phyloP scores from a whole-genome alignment of 2,329 filamentous ascomycete species.

The Alternaria conjuncta region DNA sequence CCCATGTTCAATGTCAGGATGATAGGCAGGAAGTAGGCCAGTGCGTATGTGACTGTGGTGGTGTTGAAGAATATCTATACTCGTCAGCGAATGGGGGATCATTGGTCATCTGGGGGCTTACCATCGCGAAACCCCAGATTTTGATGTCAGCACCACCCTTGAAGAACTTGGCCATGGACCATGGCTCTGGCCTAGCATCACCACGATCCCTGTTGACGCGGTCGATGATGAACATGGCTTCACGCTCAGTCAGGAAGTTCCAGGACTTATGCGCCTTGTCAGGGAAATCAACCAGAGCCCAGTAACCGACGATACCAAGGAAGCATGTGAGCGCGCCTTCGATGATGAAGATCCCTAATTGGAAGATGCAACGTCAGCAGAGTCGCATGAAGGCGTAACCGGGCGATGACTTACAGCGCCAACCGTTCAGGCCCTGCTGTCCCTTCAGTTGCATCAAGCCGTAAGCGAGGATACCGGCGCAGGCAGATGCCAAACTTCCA shows the following conservation, averaged over 20 bases:
- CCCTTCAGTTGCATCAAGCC: slow-evolving; percentile 71
- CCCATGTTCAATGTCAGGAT: slow-evolving; percentile 70
- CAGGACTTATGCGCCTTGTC: slow-evolving; percentile 52
- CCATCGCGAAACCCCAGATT: slow-evolving; percentile 61
- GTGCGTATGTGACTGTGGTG: slow-evolving; percentile 75
- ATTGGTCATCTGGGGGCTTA: slow-evolving; percentile 11
- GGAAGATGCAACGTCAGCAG: slow-evolving; percentile 42
- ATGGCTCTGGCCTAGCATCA: slow-evolving; percentile 58
- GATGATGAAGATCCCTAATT: slow-evolving; percentile 53
- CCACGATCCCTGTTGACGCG: slow-evolving; percentile 61
- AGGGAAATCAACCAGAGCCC: slow-evolving; percentile 55
- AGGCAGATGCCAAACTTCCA: slow-evolving; percentile 69
- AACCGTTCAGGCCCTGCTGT: slow-evolving; percentile 54
- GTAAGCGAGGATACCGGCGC: slow-evolving; percentile 72
- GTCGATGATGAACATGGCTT: slow-evolving; percentile 58
- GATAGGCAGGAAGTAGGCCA: slow-evolving; percentile 80
- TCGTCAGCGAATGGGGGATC: slow-evolving; percentile 15
- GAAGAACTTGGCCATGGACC: slow-evolving; percentile 57
- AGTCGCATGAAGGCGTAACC: slow-evolving; percentile 10
- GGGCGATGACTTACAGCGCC: slow-evolving; percentile 44
- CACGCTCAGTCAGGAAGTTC: slow-evolving; percentile 54
- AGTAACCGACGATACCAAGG: slow-evolving; percentile 50
- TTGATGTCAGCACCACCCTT: slow-evolving; percentile 57
- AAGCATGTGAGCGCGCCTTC: slow-evolving; percentile 51
- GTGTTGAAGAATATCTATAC: slow-evolving; percentile 62